Evolutionary conservation across 1,284 basidiomycete genomes (phyloP).

Genomic region (Sphaerobolus stellatus): DNA sequence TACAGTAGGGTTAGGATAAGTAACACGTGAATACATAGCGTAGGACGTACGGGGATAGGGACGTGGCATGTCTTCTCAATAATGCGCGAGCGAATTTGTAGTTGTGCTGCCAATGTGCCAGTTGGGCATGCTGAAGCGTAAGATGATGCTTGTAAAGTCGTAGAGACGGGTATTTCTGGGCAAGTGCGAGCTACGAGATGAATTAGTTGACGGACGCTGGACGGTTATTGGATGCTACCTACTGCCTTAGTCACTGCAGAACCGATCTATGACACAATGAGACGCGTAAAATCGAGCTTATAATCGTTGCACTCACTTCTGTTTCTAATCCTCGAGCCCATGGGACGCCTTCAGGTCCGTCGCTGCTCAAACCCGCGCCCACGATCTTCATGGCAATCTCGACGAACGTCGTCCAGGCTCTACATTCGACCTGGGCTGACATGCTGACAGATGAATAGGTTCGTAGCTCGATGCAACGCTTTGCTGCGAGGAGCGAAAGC

Average conservation of each 20-base stretch:
- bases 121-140: constrained; percentile 56
- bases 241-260: constrained; percentile 52
- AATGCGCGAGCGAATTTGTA: constrained; percentile 55
- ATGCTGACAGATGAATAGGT: constrained; percentile 36
- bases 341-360: constrained; percentile 31
- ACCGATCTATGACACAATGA: constrained; percentile 40
- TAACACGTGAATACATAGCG: neutral
- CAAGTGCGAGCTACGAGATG: constrained; percentile 54
- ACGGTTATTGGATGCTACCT: constrained; percentile 19
- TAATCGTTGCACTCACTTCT: constrained; percentile 42
- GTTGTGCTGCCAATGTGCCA: constrained; percentile 54
- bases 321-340: constrained; percentile 50
- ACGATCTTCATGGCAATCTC: constrained; percentile 62
- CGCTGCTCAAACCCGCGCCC: constrained; percentile 41
- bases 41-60: constrained; percentile 37
- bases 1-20: neutral
- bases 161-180: constrained; percentile 67
- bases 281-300: neutral
- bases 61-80: constrained; percentile 52
- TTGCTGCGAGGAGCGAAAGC: constrained; percentile 54
- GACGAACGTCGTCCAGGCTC: constrained; percentile 64
- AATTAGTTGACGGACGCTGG: constrained; percentile 12
- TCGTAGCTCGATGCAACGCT: constrained; percentile 48
- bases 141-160: constrained; percentile 57
- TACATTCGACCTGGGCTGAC: constrained; percentile 59